Evolutionary conservation across 352 stramenopile species (phyloP).

Genomic region (Phytopythium sindhum): DNA sequence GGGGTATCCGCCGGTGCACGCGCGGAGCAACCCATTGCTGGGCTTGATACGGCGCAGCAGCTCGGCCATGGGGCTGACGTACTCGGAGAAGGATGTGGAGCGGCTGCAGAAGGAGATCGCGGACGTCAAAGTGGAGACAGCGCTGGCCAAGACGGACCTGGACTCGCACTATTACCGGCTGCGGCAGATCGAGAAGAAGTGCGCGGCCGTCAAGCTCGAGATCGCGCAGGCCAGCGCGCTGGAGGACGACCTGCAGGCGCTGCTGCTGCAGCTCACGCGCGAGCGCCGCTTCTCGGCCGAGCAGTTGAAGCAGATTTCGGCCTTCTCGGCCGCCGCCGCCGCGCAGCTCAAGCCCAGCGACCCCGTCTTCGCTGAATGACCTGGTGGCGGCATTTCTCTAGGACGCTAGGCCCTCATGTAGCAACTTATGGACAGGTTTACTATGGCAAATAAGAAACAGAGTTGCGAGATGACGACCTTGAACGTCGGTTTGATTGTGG

Average conservation of each 20-base stretch:
- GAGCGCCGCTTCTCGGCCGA: constrained; percentile 43
- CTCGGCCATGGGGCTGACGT: constrained; percentile 12
- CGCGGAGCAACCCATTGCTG: constrained; percentile 15
- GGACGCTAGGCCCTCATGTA: neutral
- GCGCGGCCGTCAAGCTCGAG: constrained; percentile 54
- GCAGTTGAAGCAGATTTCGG: constrained; percentile 59
- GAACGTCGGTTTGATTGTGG: neutral
- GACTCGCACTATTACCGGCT: constrained; percentile 60
- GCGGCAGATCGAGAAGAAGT: constrained; percentile 59
- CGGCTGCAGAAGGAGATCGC: constrained; percentile 61
- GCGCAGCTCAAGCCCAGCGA: constrained; percentile 1
- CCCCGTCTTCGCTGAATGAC: neutral
- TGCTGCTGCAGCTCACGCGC: constrained; percentile 42
- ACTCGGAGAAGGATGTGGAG: constrained; percentile 55
- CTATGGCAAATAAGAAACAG: neutral
- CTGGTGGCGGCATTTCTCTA: too few relatives aligned
- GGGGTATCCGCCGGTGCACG: constrained; percentile 15
- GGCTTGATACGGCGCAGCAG: constrained; percentile 15
- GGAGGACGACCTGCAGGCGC: constrained; percentile 61
- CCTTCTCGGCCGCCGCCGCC: constrained; percentile 33
- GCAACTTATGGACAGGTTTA: neutral
- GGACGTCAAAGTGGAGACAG: constrained; percentile 57
- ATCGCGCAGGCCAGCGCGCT: constrained; percentile 55
- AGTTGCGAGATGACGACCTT: neutral
- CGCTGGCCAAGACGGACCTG: constrained; percentile 51